Percentiles rank a stretch among this genome's conserved stretches.
Conservation (phyloP, 176 grass and related monocot species). For the bread wheat (Triticum aestivum) region IWGSC_CS_RefSeq_v2.1 NC_057800.1:59313653-59314152, state of each 20-base stretch:
- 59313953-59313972: too few relatives aligned
- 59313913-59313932: too few relatives aligned
- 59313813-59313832: slow-evolving; percentile 86
- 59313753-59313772: slow-evolving; percentile 1
- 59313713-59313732: slow-evolving; percentile 11
- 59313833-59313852: slow-evolving; percentile 85
- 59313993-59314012: too few relatives aligned
- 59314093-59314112: neutral
- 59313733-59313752: neutral
- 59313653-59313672: neutral
- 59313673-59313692: slow-evolving; percentile 5
- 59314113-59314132: neutral
- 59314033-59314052: too few relatives aligned
- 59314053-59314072: too few relatives aligned
- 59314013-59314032: too few relatives aligned
- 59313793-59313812: slow-evolving; percentile 31
- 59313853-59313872: slow-evolving; percentile 42
- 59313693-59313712: slow-evolving; percentile 19
- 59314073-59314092: neutral
- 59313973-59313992: too few relatives aligned
- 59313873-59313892: neutral
- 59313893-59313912: neutral
- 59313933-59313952: too few relatives aligned
- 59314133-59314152: neutral
- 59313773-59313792: neutral